Evolutionary conservation across 805 yeast species (phyloP).

Genomic region (Ogataea methanolica): DNA sequence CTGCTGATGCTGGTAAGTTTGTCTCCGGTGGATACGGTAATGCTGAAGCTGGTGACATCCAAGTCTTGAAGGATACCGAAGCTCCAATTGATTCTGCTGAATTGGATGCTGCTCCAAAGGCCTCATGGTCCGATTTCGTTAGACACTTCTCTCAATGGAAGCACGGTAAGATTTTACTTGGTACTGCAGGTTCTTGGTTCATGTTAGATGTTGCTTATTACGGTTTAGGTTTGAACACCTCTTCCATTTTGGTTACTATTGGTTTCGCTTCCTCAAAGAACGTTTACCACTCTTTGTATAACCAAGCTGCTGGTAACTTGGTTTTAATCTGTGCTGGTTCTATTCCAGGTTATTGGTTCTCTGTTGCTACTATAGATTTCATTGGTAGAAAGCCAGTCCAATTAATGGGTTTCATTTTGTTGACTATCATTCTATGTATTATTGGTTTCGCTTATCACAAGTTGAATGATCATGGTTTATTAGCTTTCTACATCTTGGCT

Average conservation of each 20-base stretch:
- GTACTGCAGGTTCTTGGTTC: slow-evolving; percentile 93
- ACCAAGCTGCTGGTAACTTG: slow-evolving; percentile 87
- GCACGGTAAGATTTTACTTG: slow-evolving; percentile 75
- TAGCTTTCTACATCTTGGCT: slow-evolving; percentile 72
- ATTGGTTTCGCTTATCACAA: slow-evolving; percentile 84
- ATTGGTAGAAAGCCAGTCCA: slow-evolving; percentile 86
- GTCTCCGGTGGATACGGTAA: slow-evolving; percentile 46
- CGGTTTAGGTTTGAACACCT: slow-evolving; percentile 82
- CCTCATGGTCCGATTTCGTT: slow-evolving; percentile 70
- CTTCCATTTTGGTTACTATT: slow-evolving; percentile 73
- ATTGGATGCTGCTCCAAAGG: slow-evolving; percentile 62
- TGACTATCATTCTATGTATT: slow-evolving; percentile 69
- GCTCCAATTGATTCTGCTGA: slow-evolving; percentile 33
- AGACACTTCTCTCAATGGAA: slow-evolving; percentile 81
- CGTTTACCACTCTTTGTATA: slow-evolving; percentile 65
- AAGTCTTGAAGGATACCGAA: slow-evolving; percentile 42
- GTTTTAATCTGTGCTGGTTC: slow-evolving; percentile 93
- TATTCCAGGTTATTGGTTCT: slow-evolving; percentile 88
- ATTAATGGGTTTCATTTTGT: slow-evolving; percentile 64
- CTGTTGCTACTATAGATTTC: slow-evolving; percentile 74
- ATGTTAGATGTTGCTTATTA: slow-evolving; percentile 85
- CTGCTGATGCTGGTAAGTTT: slow-evolving; percentile 52
- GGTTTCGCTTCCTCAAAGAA: slow-evolving; percentile 74
- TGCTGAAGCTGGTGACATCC: slow-evolving; percentile 41
- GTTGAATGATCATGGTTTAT: slow-evolving; percentile 57